Evolutionary conservation across 1,284 basidiomycete genomes (phyloP).

Genomic region (Amylostereum chailletii): DNA sequence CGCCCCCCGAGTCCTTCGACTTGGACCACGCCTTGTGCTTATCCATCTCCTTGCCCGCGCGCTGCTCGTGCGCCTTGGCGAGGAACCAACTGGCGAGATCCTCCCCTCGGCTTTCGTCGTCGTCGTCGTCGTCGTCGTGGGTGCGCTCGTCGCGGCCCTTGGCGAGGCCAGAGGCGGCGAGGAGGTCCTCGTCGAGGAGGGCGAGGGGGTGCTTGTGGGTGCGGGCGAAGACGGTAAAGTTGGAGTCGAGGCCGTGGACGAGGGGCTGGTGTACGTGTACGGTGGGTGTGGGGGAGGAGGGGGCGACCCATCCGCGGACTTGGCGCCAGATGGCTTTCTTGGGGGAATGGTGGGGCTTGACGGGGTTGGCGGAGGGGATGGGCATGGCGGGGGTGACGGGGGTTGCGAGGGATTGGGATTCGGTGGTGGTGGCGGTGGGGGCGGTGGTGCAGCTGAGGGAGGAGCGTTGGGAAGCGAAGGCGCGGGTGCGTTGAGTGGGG

Average conservation of each 20-base stretch:
- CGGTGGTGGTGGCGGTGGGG: conserved; percentile 19
- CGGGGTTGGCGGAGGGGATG: conserved; percentile 6
- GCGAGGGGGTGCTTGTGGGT: conserved; percentile 7
- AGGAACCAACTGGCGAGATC: conserved; percentile 8
- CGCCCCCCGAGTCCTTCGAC: neutral
- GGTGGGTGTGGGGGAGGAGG: conserved; percentile 12
- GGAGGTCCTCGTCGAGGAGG: conserved; percentile 10
- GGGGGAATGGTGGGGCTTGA: conserved; percentile 10
- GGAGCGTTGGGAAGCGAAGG: conserved; percentile 19
- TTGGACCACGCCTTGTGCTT: neutral
- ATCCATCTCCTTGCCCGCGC: neutral
- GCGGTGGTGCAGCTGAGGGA: conserved; percentile 17
- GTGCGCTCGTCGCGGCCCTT: neutral
- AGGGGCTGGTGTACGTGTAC: conserved; percentile 14
- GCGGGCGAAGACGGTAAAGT: conserved; percentile 4
- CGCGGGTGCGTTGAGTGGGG: conserved; percentile 15
- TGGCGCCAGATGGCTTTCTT: conserved; percentile 4
- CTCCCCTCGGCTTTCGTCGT: neutral
- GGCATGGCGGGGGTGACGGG: conserved; percentile 16
- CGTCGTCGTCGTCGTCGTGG: neutral
- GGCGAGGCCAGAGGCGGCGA: neutral
- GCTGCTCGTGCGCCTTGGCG: neutral
- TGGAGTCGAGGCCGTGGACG: conserved; percentile 5
- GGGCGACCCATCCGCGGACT: conserved; percentile 11
- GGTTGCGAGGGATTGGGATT: conserved; percentile 18